A percentile compares a stretch with the other conserved stretches of the same genome.
These are phyloP conservation scores for Rhytidiadelphus loreus DNA, from an alignment of 225 moss, liverwort and hornwort species.

Conservation along the genomic window DNA sequence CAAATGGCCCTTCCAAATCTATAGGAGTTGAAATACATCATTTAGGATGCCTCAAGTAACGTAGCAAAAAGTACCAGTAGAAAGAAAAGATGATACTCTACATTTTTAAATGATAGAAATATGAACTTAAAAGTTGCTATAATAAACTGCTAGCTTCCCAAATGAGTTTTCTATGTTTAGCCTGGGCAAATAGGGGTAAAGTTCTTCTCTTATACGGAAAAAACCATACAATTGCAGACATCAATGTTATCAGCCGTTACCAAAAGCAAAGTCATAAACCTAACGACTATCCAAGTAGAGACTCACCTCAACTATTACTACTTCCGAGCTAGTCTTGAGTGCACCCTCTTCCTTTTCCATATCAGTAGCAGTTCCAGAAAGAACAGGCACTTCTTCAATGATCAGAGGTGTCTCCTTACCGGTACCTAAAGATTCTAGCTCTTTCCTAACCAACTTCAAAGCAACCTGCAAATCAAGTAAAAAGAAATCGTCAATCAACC, in stretches of 20 bases:
- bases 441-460: constrained; percentile 80
- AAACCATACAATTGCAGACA: neutral
- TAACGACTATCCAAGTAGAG: neutral
- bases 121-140: neutral
- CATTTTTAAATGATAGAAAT: neutral
- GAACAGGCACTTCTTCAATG: constrained; percentile 37
- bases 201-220: neutral
- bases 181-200: neutral
- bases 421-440: constrained; percentile 37
- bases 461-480: constrained; percentile 61
- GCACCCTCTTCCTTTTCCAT: constrained; percentile 17
- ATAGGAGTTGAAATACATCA: neutral
- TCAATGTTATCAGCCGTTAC: neutral
- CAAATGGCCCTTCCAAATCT: neutral
- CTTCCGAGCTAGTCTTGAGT: constrained; percentile 25
- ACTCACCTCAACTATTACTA: constrained; percentile 47
- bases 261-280: neutral
- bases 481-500: neutral
- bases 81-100: neutral
- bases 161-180: neutral
- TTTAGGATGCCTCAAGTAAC: neutral
- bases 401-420: constrained; percentile 23
- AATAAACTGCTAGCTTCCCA: neutral
- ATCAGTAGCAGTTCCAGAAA: constrained; percentile 27
- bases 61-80: neutral